Conservation (phyloP, 768 basidiomycete species). For the Tricholoma matsutake region DNA sequence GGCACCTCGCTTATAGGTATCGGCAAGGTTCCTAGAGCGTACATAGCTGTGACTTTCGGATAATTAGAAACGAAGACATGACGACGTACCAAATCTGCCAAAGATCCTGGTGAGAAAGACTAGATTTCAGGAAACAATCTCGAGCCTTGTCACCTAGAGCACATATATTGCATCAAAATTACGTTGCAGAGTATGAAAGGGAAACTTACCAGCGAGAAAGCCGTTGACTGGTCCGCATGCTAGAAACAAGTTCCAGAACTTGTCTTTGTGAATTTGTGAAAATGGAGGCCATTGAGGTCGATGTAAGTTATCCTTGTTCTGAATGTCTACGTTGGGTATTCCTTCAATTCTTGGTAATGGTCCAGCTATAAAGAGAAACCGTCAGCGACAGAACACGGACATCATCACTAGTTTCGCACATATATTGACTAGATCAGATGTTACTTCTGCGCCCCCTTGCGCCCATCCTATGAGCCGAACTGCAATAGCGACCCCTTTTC, state of each 20-base stretch:
- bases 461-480: constrained; percentile 65
- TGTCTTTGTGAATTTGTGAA: constrained; percentile 47
- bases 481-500: constrained; percentile 54
- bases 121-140: constrained; percentile 61
- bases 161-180: neutral
- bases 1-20: constrained; percentile 53
- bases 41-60: neutral
- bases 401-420: constrained; percentile 34
- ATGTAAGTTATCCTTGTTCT: constrained; percentile 22
- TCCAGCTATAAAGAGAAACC: constrained; percentile 39
- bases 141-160: constrained; percentile 53
- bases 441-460: constrained; percentile 47
- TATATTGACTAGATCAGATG: constrained; percentile 38
- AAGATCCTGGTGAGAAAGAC: constrained; percentile 55
- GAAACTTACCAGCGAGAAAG: constrained; percentile 45
- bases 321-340: constrained; percentile 12
- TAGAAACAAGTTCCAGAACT: constrained; percentile 54
- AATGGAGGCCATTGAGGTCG: constrained; percentile 40
- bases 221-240: constrained; percentile 50
- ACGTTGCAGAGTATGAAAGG: neutral
- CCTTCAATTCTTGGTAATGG: constrained; percentile 42
- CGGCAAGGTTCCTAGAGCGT: constrained; percentile 53
- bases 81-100: constrained; percentile 55
- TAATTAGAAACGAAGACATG: neutral
- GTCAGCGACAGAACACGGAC: constrained; percentile 1